Evolutionary conservation across 345 rosid genomes (phyloP), one percentile per base, ranked within the genome.

Genomic region (Linum trigynum): DNA sequence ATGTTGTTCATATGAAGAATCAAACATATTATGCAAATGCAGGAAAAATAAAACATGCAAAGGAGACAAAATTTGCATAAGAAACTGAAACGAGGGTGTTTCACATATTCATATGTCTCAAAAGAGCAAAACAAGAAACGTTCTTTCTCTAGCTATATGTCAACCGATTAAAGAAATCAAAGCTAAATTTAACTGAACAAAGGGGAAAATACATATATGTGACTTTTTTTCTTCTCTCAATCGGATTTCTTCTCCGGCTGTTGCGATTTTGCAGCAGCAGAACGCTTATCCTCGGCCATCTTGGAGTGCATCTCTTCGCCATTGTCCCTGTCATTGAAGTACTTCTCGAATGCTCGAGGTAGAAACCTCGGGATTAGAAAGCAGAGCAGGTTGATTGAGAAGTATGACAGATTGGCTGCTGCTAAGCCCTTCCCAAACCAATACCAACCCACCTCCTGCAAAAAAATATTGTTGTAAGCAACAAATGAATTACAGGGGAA

Each of bases 361-460:
- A 92, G 83, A 72, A 88, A 88, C 40, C 73, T 75, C 6, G 96
- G 99, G 59, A 92, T 85, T 82, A 90, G 74, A 77, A 92, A 86
- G 59, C 81, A 75, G 6, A 91, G 78, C n/a, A 91, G 78, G 69
- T 91, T 91, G 63, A 74, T 75, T 0, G 95, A 86, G 70, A 84
- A 91, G 68, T 94, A 94, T 2, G 37, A 38, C 3, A 85, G 65
- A 55, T 94, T 94, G 0, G 85, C 83, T n/a, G 69, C 70, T 0
- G 96, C 78, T 16, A 91, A 68, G 36, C 72, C 65, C 70, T 90
- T 84, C 67, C 97, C 96, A 57, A 88, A 91, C 99, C 96, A 88
- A 75, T 62, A 80, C 97, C 96, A 88, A 0, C 73, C 80, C 32
- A 68, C 35, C 7, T 67, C 91, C 96, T 87, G 69, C 68, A 65